Evolutionary conservation across 2,329 filamentous ascomycete genomes (phyloP).

Genomic region (Aureobasidium sp.): DNA sequence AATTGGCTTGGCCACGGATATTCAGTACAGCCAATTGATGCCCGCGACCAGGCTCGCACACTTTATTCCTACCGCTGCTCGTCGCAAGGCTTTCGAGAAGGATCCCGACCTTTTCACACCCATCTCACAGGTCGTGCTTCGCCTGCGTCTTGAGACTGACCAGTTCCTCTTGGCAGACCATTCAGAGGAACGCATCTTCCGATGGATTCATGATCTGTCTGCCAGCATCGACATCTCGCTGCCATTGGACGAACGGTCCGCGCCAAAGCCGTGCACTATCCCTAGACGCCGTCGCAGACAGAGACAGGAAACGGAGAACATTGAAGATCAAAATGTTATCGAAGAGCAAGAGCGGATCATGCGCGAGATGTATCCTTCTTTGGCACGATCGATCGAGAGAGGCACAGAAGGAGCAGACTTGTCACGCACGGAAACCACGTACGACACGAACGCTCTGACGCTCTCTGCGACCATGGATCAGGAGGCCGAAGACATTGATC

Average conservation of each 20-base stretch:
- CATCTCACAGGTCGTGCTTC: conserved; percentile 54
- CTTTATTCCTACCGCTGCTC: conserved; percentile 35
- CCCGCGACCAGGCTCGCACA: conserved; percentile 41
- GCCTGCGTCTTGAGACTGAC: conserved; percentile 65
- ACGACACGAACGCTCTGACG: conserved; percentile 12
- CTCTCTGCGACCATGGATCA: conserved; percentile 16
- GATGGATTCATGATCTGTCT: conserved; percentile 62
- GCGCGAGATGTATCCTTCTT: conserved; percentile 37
- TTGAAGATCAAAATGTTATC: conserved; percentile 33
- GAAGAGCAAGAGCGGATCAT: conserved; percentile 44
- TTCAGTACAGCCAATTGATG: conserved; percentile 49
- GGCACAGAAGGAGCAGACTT: not conserved
- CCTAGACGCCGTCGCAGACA: conserved; percentile 34
- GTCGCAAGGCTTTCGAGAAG: conserved; percentile 36
- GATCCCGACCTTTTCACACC: conserved; percentile 42
- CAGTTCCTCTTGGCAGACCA: conserved; percentile 65
- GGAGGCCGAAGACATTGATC: conserved; percentile 31
- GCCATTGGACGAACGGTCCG: conserved; percentile 60
- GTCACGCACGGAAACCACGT: conserved; percentile 14
- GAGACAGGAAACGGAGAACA: conserved; percentile 27
- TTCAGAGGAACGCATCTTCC: conserved; percentile 58
- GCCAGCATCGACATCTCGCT: conserved; percentile 67
- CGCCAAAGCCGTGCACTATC: conserved; percentile 40
- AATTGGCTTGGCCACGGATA: conserved; percentile 66
- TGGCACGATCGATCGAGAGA: not conserved